These are phyloP conservation scores for Echria macrotheca DNA, from an alignment of 495 filamentous ascomycete species.

Conservation along the genomic window DNA sequence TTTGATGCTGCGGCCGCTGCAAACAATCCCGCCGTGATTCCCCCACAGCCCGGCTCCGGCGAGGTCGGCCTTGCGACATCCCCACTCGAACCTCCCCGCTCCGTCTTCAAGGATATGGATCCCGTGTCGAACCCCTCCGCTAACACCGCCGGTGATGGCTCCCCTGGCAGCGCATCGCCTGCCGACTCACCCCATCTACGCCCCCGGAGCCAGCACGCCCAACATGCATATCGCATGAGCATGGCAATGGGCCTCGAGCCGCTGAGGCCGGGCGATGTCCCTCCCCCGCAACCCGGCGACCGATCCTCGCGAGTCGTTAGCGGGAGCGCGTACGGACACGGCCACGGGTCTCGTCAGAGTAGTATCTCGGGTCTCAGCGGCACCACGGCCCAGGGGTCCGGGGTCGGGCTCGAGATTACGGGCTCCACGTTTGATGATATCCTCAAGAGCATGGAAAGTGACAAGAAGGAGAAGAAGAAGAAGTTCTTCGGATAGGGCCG, in stretches of 20 bases:
- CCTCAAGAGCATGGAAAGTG: slow-evolving; percentile 45
- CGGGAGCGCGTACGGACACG: slow-evolving; percentile 1
- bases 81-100: slow-evolving; percentile 37
- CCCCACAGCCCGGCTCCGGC: slow-evolving; percentile 12
- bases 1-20: slow-evolving; percentile 43
- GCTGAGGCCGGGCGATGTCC: slow-evolving; percentile 13
- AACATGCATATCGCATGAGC: slow-evolving; percentile 36
- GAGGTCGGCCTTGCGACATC: slow-evolving; percentile 15
- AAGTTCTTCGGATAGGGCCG: slow-evolving; percentile 32
- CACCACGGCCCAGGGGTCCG: neutral
- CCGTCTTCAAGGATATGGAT: slow-evolving; percentile 28
- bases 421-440: slow-evolving; percentile 58
- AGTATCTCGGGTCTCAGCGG: neutral
- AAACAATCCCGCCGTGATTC: slow-evolving; percentile 1
- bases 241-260: slow-evolving; percentile 45
- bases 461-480: slow-evolving; percentile 41
- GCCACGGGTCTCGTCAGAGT: neutral
- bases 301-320: slow-evolving; percentile 7
- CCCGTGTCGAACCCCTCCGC: slow-evolving; percentile 11
- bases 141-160: neutral
- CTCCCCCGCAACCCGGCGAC: neutral
- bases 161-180: slow-evolving; percentile 12
- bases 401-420: neutral
- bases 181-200: slow-evolving; percentile 27
- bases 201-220: slow-evolving; percentile 26